phyloP scores from a whole-genome alignment of 169 alveolate genomes.

The Plasmodium blacklocki region DNA sequence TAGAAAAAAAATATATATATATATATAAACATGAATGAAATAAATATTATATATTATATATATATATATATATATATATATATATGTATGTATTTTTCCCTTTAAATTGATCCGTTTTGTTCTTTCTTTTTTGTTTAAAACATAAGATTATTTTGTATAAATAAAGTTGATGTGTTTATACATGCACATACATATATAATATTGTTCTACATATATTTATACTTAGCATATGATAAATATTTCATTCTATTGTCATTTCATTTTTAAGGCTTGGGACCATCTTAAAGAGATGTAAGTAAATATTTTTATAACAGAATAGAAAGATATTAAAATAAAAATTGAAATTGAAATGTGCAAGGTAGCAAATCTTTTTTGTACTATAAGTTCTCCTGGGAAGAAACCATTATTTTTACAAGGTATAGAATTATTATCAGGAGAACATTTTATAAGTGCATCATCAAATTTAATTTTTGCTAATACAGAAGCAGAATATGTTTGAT shows the following conservation, averaged over 20 bases:
- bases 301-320: slow-evolving; percentile 27
- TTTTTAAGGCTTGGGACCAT: slow-evolving; percentile 53
- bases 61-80: too few species aligned
- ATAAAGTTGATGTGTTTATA: not conserved
- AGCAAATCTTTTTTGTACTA: slow-evolving; percentile 53
- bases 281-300: slow-evolving; percentile 35
- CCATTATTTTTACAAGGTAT: slow-evolving; percentile 5
- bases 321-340: slow-evolving; percentile 19
- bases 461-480: slow-evolving; percentile 60
- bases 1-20: too few species aligned
- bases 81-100: too few species aligned
- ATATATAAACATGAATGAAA: too few species aligned
- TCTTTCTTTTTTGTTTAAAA: not conserved
- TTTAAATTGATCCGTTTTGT: not conserved
- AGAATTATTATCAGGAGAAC: slow-evolving; percentile 26
- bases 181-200: not conserved
- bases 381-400: slow-evolving; percentile 22
- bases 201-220: not conserved
- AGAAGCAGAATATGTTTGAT: slow-evolving; percentile 68
- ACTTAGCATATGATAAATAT: not conserved
- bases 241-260: slow-evolving; percentile 12
- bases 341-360: slow-evolving; percentile 18
- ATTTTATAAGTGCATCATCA: slow-evolving; percentile 34
- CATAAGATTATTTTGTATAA: too few species aligned
- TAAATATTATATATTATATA: too few species aligned